Evolutionary conservation across 768 basidiomycete genomes (phyloP), one percentile per base, ranked within the genome.

Genomic region (Boletus tylopilopsis): DNA sequence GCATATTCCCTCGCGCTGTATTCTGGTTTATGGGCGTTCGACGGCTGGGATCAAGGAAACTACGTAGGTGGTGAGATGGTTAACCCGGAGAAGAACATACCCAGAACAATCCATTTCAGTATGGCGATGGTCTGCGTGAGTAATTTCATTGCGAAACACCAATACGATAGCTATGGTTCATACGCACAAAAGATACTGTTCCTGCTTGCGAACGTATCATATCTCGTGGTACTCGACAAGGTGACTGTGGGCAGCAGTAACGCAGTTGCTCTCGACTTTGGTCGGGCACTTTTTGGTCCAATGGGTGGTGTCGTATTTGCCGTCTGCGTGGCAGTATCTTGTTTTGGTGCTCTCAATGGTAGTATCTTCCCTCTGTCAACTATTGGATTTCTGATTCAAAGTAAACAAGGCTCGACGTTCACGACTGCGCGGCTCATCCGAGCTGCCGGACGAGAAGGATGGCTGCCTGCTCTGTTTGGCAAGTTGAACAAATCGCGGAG

Each of bases 311-410:
- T 82, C 6, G 59, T 93, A 15, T 96, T 99, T 64, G 91, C 95
- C 1, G 75, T 85, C 43, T 83, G 93, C 78, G 95, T 99, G 13
- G 90, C 93, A 1, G 77, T 97, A 50, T 96, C 94, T 3, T 96
- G 93, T 65, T 92, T 99, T 56, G 95, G 95, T 16, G 93, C 96
- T 2, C 69, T 99, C 45, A 95, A 96, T 64, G 89, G 93, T 82
- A 58, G 36, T 55, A 63, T 61, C n/a, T 47, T 24, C 21, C 25
- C 6, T 50, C 16, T 37, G 38, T 13, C 32, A 32, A 16, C 8
- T 24, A 6, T 47, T 35, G 2, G 10, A 27, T 45, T 16, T 18
- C 59, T 35, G 29, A 47, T 45, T 51, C 50, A 53, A 47, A 34
- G 23, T 23, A 12, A 42, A 50, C 45, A 53, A 88, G 85, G 83